Base-by-base conservation (phyloP, 2,329 filamentous ascomycete species). In the Fusarium napiforme region DNA sequence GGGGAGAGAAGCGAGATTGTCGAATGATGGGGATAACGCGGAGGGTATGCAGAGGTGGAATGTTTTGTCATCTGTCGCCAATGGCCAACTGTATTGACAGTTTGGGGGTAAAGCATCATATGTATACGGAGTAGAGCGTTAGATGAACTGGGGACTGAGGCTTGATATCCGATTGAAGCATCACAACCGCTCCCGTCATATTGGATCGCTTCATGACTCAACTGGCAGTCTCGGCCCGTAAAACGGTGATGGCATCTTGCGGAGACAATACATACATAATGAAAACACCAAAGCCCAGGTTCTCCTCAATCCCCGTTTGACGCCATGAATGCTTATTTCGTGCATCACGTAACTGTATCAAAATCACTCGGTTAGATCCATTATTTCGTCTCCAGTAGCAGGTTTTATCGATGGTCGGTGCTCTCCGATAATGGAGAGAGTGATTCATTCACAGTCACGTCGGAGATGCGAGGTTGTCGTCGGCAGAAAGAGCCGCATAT, bases 1-100 rank as follows among this genome's bases (percentile, higher is more conserved):
- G 61, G 59, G 57, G 28, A 37, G 47, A n/a, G 56, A 72, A 73
- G 69, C 69, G 69, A 73, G 67, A 74, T 74, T 74, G 71, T 74
- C 71, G 71, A 72, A 60, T 57, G 40, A 74, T 64, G 71, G 57
- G 67, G 52, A 73, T 57, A 73, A 39, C 58, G 57, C 64, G 71
- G 71, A 60, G 59, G 46, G 9, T 39, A 37, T 55, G 63, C 47
- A 34, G 19, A 30, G 36, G 56, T 63, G 60, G 43, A 39, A 45
- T 39, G 52, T 40, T 60, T 47, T 67, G 50, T 14, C 64, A 42
- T 60, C 14, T 45, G 66, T 19, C 62, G 34, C 53, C 50, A 37
- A 53, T 21, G 50, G 34, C 16, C n/a, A 45, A 46, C 42, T 32
- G 52, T 30, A 52, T 36, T 37, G 19, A 10, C 59, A 9, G 57